phyloP scores from a whole-genome alignment of 1,284 basidiomycete genomes.

The Leccinum solheimii region DNA sequence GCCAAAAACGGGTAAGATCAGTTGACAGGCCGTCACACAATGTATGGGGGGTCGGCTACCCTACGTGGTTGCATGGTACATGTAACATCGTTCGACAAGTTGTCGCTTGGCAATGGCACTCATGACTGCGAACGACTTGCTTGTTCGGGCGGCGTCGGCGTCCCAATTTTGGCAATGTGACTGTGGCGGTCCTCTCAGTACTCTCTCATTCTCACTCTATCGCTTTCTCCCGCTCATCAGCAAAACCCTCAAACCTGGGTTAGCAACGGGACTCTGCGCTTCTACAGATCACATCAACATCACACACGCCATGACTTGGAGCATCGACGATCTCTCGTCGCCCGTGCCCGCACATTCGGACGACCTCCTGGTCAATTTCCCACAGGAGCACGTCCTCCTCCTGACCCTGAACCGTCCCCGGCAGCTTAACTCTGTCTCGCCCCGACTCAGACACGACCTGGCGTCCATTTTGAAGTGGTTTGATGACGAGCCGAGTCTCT shows the following conservation, averaged over 20 bases:
- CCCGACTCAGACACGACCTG: conserved; percentile 59
- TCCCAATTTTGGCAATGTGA: not conserved
- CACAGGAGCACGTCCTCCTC: conserved; percentile 65
- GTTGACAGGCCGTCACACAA: not conserved
- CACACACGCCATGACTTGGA: conserved; percentile 11
- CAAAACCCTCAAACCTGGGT: not conserved
- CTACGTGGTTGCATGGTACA: not conserved
- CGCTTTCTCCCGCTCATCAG: not conserved
- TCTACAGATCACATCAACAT: not conserved
- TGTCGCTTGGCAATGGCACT: not conserved
- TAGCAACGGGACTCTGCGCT: not conserved
- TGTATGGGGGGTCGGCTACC: conserved; percentile 3
- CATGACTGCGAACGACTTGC: conserved; percentile 6
- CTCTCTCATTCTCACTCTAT: not conserved
- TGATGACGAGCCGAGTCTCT: conserved; percentile 69
- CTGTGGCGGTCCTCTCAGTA: not conserved
- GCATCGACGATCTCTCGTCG: not conserved
- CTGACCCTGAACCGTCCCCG: conserved; percentile 76
- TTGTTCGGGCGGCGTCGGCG: conserved; percentile 4
- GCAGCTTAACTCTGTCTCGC: conserved; percentile 73
- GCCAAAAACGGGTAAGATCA: not conserved
- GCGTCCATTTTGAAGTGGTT: conserved; percentile 70
- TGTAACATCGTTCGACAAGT: not conserved
- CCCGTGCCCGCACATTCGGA: conserved; percentile 48
- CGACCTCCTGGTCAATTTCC: conserved; percentile 60